phyloP scores from a whole-genome alignment of 805 yeast species.

The Hyphopichia homilentoma region DNA sequence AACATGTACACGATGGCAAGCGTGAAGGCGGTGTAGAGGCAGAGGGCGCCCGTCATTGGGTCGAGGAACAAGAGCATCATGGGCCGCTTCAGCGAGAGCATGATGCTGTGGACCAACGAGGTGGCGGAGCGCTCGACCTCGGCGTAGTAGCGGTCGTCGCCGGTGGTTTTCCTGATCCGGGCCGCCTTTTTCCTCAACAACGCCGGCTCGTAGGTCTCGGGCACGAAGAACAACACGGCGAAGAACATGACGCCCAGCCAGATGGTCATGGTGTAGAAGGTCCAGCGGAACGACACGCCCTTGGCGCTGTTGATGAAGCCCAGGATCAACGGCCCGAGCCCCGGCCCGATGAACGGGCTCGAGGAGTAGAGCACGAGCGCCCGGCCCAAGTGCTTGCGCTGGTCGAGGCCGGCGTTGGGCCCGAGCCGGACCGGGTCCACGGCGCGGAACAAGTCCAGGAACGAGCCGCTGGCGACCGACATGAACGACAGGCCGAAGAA shows the following conservation, averaged over 20 bases:
- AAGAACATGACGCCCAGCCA: constrained; percentile 18
- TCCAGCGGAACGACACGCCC: constrained; percentile 19
- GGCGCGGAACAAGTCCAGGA: constrained; percentile 21
- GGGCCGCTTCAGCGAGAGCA: constrained; percentile 20
- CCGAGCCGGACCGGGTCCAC: neutral
- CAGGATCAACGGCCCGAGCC: constrained; percentile 24
- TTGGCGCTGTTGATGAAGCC: constrained; percentile 22
- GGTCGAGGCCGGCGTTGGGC: no score
- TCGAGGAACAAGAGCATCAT: constrained; percentile 21
- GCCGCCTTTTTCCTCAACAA: constrained; percentile 19
- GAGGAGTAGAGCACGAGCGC: constrained; percentile 24
- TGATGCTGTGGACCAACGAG: constrained; percentile 14
- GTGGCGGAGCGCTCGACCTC: constrained; percentile 30
- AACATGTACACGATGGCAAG: constrained; percentile 42
- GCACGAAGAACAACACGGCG: constrained; percentile 18
- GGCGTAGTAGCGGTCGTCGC: constrained; percentile 34
- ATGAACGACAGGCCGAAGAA: constrained; percentile 25
- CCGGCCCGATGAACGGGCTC: constrained; percentile 29
- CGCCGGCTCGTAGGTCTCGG: constrained; percentile 27
- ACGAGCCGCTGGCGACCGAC: constrained; percentile 28
- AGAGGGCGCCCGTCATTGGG: constrained; percentile 24
- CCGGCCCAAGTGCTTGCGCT: constrained; percentile 16
- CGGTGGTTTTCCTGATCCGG: constrained; percentile 28
- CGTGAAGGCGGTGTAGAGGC: constrained; percentile 42
- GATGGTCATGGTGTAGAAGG: constrained; percentile 21